A percentile compares a stretch with the other conserved stretches of the same genome.
These are phyloP conservation scores for Lunasporangiospora selenospora DNA, from an alignment of 192 early-diverging fungal genomes.

Conservation along the genomic window DNA sequence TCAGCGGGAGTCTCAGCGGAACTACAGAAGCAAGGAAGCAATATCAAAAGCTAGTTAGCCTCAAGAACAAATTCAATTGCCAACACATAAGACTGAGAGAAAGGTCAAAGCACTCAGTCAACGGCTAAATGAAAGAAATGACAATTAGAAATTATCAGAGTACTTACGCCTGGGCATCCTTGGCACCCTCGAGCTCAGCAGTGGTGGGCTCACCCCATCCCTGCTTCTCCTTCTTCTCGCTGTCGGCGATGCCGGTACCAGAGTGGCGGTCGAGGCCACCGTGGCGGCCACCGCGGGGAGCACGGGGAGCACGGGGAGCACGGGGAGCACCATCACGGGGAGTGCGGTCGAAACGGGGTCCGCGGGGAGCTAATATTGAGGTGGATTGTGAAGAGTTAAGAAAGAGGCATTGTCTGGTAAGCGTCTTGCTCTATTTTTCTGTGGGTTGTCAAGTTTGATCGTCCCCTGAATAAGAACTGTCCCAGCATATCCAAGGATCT, in stretches of 20 bases:
- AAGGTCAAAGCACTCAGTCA: neutral
- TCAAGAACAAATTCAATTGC: constrained; percentile 8
- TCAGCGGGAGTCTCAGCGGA: too few relatives aligned
- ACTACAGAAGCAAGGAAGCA: neutral
- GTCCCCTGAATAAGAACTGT: too few relatives aligned
- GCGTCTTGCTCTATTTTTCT: too few relatives aligned
- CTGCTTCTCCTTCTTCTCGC: constrained; percentile 93
- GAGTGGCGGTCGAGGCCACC: constrained; percentile 86
- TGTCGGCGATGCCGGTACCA: constrained; percentile 76
- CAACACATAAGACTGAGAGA: neutral
- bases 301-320: constrained; percentile 56
- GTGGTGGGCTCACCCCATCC: constrained; percentile 78
- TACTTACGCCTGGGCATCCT: constrained; percentile 62
- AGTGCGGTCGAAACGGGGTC: constrained; percentile 46
- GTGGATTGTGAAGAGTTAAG: too few relatives aligned
- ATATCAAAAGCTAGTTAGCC: constrained; percentile 1
- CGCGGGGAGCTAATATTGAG: constrained; percentile 42
- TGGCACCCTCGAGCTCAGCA: constrained; percentile 60
- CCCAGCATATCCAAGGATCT: too few relatives aligned
- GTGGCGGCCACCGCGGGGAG: constrained; percentile 55
- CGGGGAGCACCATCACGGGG: constrained; percentile 46
- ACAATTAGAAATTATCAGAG: constrained; percentile 18
- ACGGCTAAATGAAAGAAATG: constrained; percentile 1
- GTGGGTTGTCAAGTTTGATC: too few relatives aligned
- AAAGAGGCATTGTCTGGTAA: too few relatives aligned